A percentile compares a stretch with the other conserved stretches of the same genome.
Evolutionary conservation across 805 yeast species (phyloP).

Genomic region (Zygosaccharomyces gambellarensis): DNA sequence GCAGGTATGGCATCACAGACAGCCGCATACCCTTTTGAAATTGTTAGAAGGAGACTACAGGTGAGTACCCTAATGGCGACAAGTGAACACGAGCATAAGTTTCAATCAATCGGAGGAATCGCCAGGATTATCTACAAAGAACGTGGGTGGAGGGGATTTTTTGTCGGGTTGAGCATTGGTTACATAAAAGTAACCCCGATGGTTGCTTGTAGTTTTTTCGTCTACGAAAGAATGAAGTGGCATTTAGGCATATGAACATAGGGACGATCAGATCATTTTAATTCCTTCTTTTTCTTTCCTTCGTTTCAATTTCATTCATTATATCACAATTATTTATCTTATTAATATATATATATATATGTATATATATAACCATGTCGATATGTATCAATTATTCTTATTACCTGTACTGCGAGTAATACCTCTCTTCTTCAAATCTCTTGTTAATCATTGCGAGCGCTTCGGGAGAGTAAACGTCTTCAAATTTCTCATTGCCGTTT

Average conservation of each 20-base stretch:
- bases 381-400: constrained; percentile 5
- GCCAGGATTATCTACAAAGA: constrained; percentile 60
- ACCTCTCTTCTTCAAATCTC: constrained; percentile 70
- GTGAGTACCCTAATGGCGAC: constrained; percentile 73
- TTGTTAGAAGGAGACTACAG: constrained; percentile 89
- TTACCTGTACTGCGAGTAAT: constrained; percentile 55
- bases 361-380: neutral
- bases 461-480: constrained; percentile 58
- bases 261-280: neutral
- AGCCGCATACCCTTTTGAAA: constrained; percentile 95
- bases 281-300: neutral
- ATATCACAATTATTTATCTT: neutral
- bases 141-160: constrained; percentile 81
- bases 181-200: constrained; percentile 92
- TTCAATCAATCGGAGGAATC: constrained; percentile 32
- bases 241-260: constrained; percentile 52
- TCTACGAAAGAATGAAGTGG: constrained; percentile 81
- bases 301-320: neutral
- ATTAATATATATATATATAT: neutral
- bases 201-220: constrained; percentile 95
- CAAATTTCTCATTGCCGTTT: constrained; percentile 56
- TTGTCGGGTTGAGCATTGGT: constrained; percentile 92
- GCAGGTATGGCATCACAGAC: constrained; percentile 95
- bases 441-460: constrained; percentile 52
- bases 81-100: constrained; percentile 43